Conservation (phyloP, 1,284 basidiomycete species). For the Heterobasidion irregulare region DNA sequence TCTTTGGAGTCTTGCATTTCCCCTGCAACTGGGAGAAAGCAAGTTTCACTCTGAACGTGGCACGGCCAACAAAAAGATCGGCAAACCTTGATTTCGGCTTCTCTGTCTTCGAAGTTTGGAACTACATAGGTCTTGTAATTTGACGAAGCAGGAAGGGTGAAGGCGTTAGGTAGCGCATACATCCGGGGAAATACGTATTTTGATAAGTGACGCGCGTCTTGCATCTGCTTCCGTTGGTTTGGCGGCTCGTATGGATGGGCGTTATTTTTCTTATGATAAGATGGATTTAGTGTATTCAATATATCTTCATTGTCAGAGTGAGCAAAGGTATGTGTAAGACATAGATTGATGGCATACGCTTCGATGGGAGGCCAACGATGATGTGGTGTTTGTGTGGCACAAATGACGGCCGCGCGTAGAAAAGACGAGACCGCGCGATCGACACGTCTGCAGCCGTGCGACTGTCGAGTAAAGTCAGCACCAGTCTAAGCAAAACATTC, state of each 20-base stretch:
- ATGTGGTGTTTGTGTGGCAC: conserved; percentile 37
- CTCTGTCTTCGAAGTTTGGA: conserved; percentile 54
- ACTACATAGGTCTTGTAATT: conserved; percentile 15
- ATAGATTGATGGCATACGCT: conserved; percentile 33
- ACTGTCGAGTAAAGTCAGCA: conserved; percentile 18
- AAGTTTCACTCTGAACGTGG: neutral
- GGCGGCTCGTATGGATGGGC: conserved; percentile 22
- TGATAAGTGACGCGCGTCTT: conserved; percentile 52
- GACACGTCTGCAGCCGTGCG: conserved; percentile 43
- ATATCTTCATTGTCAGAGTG: conserved; percentile 34
- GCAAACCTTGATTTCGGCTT: conserved; percentile 62
- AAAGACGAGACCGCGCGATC: conserved; percentile 50
- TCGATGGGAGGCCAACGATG: conserved; percentile 57
- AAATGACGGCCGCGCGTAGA: conserved; percentile 56
- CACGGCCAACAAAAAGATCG: neutral
- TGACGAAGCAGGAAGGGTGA: conserved; percentile 14
- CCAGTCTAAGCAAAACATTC: neutral
- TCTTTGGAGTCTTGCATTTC: conserved; percentile 60
- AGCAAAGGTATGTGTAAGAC: neutral
- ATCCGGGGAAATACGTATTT: conserved; percentile 84
- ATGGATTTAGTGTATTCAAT: conserved; percentile 45
- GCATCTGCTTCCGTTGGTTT: conserved; percentile 34
- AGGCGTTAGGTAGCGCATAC: conserved; percentile 60
- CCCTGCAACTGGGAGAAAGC: conserved; percentile 30
- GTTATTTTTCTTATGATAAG: conserved; percentile 23